phyloP scores from a whole-genome alignment of 2,329 filamentous ascomycete species.

The Neopestalotiopsis clavispora region DNA sequence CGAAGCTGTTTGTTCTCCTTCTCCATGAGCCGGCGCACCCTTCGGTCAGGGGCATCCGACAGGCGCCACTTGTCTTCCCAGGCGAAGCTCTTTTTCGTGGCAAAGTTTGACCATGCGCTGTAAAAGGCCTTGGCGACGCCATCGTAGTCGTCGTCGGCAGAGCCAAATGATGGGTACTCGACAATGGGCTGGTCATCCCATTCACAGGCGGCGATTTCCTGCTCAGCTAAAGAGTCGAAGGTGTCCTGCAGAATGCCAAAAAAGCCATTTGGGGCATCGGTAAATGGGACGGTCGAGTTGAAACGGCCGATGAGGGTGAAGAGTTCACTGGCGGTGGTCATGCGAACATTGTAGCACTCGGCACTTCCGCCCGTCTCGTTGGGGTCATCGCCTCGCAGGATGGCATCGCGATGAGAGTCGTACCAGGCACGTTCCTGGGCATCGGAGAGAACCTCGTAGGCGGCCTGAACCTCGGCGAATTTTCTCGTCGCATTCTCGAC shows the following conservation, averaged over 20 bases:
- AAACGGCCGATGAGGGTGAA: conserved; percentile 80
- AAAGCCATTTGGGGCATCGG: conserved; percentile 81
- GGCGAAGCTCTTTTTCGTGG: conserved; percentile 82
- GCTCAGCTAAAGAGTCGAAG: conserved; percentile 80
- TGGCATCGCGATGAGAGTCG: conserved; percentile 88
- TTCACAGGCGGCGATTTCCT: conserved; percentile 77
- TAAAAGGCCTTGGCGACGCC: conserved; percentile 82
- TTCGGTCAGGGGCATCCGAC: conserved; percentile 85
- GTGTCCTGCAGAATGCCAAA: conserved; percentile 78
- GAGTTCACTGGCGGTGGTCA: conserved; percentile 84
- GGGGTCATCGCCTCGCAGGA: conserved; percentile 71
- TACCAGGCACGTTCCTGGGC: conserved; percentile 97
- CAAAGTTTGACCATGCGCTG: conserved; percentile 77
- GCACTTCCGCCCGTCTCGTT: conserved; percentile 54
- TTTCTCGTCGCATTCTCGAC: conserved; percentile 80
- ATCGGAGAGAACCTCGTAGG: conserved; percentile 95
- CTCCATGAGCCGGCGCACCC: conserved; percentile 84
- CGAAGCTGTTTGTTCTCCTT: conserved; percentile 89
- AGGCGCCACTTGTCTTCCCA: conserved; percentile 89
- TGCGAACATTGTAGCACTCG: conserved; percentile 69
- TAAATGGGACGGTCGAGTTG: conserved; percentile 77
- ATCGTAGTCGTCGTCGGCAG: conserved; percentile 77
- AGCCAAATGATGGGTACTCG: conserved; percentile 84
- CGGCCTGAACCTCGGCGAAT: conserved; percentile 91
- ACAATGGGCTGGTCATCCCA: conserved; percentile 65